Evolutionary conservation across 2,329 filamentous ascomycete species (phyloP), one percentile per base, ranked within the genome.

Genomic region (Fusarium nanum): DNA sequence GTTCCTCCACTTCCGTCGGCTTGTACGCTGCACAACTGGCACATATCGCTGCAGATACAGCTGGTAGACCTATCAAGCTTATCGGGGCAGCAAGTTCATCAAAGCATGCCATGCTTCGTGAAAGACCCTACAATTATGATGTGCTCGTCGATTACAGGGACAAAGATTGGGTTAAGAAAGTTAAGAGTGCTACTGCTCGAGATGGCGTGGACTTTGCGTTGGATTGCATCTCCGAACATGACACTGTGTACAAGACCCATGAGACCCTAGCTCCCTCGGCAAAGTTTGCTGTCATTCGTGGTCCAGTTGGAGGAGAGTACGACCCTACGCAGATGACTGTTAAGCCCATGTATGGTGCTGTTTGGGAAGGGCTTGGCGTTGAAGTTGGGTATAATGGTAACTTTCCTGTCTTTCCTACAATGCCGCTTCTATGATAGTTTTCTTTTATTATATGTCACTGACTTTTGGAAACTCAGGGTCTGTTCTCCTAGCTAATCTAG

Each of bases 361-460:
- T 82, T 0, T 83, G 81, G 81, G 79, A 83, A 52, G 82, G 78
- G 0, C 70, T 84, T 0, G 81, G 82, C 0, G 78, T 78, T 37
- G 78, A 83, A 22, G 68, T 83, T 13, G 69, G 77, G 12, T 84
- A 83, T 20, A 76, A 81, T 16, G 73, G 52, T 73, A 75, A 13
- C 11, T 13, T 3, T 3, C 4, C 27, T 12, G 11, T 28, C 11
- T 28, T 12, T 28, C 8, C 9, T 27, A 27, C 10, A 9, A 27
- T 27, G 25, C 25, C 10, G 25, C 25, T 27, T 27, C 25, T 27
- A 9, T 27, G 10, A 27, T 3, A 9, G 25, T 27, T 27, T 27
- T 27, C 25, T 7, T 27, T 27, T 27, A 27, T 27, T 27, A 9
- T 6, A 10, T 30, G 12, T 30, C 5, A 8, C 7, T 32, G 16